Base-by-base conservation (phyloP, 805 yeast species). In the Wickerhamiella allomyrinae region DNA sequence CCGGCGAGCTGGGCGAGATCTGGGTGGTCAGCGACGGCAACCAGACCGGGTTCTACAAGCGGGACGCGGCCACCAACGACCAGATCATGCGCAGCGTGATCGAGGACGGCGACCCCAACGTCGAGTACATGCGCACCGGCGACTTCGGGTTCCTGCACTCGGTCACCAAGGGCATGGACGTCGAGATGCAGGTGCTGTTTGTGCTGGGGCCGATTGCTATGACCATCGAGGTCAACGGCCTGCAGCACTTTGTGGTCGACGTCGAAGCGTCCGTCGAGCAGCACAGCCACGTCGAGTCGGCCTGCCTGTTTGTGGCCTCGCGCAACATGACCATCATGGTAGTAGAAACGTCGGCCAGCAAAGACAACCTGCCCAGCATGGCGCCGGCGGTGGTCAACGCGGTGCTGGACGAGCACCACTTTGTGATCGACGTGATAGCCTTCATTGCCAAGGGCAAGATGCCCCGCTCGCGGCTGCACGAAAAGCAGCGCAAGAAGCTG, bases 11-110 rank as follows among this genome's bases (percentile, higher is more conserved):
- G 58, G 99, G 99, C 25, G 99, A 91, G 61, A 85, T 91, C 31
- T 91, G 97, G 97, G 93, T 89, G 2, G 74, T 82, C 48, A 81
- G 94, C 1, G 94, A 85, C 49, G 94, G 89, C 1, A 86, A 80
- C 51, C 79, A 76, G 22, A 58, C 67, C 10, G 73, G 74, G 6
- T 78, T 76, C 56, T 72, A 74, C 31, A 67, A 71, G 40, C 53
- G 69, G 8, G 81, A 77, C 47, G 60, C 63, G 10, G 73, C 77
- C 49, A 67, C 66, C 5, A 58, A 63, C 9, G 65, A 66, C 17
- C 81, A 81, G 49, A 74, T 82, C 49, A 38, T 48, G 29, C 60
- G 63, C 20, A 89, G 86, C 13, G 71, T 67, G 41, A 73, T 87
- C 14, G 69, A 58, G 1, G 79, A 73, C 31, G 83, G 79, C 15